Percentiles rank a stretch among this genome's conserved stretches.
These are phyloP conservation scores for Megacollybia platyphylla DNA, from an alignment of 1,284 basidiomycete species.

Conservation along the genomic window DNA sequence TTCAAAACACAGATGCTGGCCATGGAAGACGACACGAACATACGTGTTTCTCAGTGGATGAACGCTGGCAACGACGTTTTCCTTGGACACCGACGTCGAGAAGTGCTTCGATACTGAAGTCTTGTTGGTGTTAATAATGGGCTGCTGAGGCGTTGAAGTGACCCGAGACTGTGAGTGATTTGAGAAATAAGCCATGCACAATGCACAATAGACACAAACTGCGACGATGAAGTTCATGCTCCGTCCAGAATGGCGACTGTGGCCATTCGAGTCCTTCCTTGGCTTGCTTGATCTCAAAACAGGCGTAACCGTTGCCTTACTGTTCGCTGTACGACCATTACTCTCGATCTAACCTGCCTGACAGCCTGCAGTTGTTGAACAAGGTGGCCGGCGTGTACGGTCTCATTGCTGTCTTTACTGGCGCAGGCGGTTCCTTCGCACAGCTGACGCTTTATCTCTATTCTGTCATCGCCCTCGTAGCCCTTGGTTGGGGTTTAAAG, in stretches of 20 bases:
- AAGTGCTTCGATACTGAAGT: slow-evolving; percentile 55
- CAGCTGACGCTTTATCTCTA: slow-evolving; percentile 92
- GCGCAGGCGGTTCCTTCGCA: slow-evolving; percentile 77
- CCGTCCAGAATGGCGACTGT: slow-evolving; percentile 66
- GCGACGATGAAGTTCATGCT: slow-evolving; percentile 62
- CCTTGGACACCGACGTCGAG: slow-evolving; percentile 50
- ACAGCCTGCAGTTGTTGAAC: slow-evolving; percentile 66
- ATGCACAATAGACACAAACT: neutral
- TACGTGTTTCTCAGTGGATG: slow-evolving; percentile 78
- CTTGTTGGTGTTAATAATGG: slow-evolving; percentile 7
- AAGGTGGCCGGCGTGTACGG: slow-evolving; percentile 98
- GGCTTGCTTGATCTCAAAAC: slow-evolving; percentile 84
- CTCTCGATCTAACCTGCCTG: slow-evolving; percentile 4
- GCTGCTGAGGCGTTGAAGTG: slow-evolving; percentile 23
- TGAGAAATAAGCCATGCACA: slow-evolving; percentile 45
- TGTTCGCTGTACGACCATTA: slow-evolving; percentile 61
- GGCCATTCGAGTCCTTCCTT: slow-evolving; percentile 73
- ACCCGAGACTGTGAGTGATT: slow-evolving; percentile 70
- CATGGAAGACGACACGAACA: slow-evolving; percentile 34
- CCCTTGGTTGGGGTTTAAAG: slow-evolving; percentile 80
- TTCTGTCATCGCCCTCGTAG: slow-evolving; percentile 73
- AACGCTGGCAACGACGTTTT: slow-evolving; percentile 26
- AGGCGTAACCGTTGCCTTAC: slow-evolving; percentile 72
- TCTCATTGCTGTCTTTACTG: slow-evolving; percentile 80
- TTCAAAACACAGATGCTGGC: slow-evolving; percentile 8